Base-by-base conservation (phyloP, 805 yeast species). In the Grigorovia humatica region DNA sequence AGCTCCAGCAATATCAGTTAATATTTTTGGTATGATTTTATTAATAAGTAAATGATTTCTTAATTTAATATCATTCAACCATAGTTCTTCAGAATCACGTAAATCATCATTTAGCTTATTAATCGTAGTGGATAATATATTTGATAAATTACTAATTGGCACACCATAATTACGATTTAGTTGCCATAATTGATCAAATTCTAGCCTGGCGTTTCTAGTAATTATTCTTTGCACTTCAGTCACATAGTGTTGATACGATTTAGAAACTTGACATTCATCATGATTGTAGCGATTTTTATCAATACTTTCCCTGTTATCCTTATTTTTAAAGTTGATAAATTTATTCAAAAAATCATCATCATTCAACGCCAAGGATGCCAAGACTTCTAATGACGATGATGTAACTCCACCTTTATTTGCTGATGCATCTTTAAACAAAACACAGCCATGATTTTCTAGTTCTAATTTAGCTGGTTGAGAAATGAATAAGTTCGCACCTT, bases 361-460 rank as follows among this genome's bases (percentile, higher is more conserved):
- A 62, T 83, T 89, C 64, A 93, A 84, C 2, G 96, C 84, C 54
- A 91, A 79, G 2, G 99, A 91, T 9, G 97, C 96, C 59, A 91
- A 77, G 12, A 91, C 99, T 70, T 91, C 99, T 60, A 88, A 75
- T 1, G 97, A 90, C 1, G 97, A 89, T 1, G 97, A 90, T 1
- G 99, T 91, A 50, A 91, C 99, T 73, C 99, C 99, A 64, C 99
- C 99, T 72, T 91, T 91, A 73, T 91, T 91, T 46, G 97, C 89
- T 12, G 96, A 87, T 15, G 98, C 96, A 74, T 91, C 99, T 70
- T 93, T 93, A 73, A 88, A 87, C 50, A 93, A 76, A 50, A 89
- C 69, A 49, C 88, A 82, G 43, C 98, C 98, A 35, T 95, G 93
- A 45, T 77, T 73, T 71, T 93, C 99, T 51, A 91, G 75, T 48